A percentile compares a stretch with the other conserved stretches of the same genome.
phyloP scores from a whole-genome alignment of 202 grass and related monocot species.

The Cymbopogon flexuosus region DNA sequence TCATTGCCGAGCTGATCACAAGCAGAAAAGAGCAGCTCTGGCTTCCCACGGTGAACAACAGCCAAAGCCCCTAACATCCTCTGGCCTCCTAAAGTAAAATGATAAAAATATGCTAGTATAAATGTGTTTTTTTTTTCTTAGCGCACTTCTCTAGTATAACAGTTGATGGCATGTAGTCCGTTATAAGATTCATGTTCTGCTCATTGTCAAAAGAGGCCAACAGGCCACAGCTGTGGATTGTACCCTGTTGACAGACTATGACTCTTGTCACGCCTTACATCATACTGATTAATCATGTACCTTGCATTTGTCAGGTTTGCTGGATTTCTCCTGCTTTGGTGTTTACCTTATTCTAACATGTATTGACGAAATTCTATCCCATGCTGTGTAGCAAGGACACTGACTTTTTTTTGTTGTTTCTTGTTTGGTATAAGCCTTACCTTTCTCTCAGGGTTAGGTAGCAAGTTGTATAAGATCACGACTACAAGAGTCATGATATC shows the following conservation, averaged over 20 bases:
- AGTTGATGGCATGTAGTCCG: not conserved
- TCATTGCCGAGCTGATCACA: not conserved
- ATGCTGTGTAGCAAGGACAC: slow-evolving; percentile 28
- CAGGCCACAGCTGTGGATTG: not conserved
- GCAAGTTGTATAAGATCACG: slow-evolving; percentile 48
- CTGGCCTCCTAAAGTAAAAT: not conserved
- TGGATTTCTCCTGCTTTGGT: not conserved
- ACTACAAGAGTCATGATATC: slow-evolving; percentile 50
- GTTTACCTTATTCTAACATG: slow-evolving; percentile 6
- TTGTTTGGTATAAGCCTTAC: slow-evolving; percentile 29
- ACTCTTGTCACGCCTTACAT: not conserved
- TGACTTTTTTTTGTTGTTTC: slow-evolving; percentile 21
- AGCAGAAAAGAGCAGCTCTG: not conserved
- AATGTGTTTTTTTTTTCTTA: not conserved
- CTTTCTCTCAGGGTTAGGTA: slow-evolving; percentile 52
- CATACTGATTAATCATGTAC: not conserved
- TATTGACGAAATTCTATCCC: slow-evolving; percentile 6
- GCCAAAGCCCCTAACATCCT: not conserved
- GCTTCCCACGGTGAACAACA: not conserved
- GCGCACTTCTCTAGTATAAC: not conserved
- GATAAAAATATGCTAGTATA: not conserved
- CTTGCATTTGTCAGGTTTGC: slow-evolving; percentile 7
- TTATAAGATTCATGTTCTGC: slow-evolving; percentile 3
- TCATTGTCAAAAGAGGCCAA: not conserved
- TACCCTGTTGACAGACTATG: slow-evolving; percentile 6